These are phyloP conservation scores for Coniophora puteana DNA, from an alignment of 1,284 basidiomycete genomes.

Conservation along the genomic window DNA sequence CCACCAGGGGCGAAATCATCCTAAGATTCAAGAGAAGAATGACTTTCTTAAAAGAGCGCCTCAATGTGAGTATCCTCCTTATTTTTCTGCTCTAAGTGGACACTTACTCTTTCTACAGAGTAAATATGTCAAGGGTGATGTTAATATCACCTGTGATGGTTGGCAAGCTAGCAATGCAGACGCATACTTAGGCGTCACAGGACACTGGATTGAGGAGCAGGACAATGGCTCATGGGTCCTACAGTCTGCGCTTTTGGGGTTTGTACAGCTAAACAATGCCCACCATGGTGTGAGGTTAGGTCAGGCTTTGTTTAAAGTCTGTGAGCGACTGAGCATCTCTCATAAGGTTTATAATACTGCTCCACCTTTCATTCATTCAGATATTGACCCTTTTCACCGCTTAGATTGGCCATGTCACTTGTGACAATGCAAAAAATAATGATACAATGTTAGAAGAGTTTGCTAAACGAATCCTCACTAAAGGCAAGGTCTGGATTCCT, in stretches of 20 bases:
- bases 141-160: conserved; percentile 1
- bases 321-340: conserved; percentile 15
- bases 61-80: not conserved
- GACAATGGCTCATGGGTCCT: conserved; percentile 6
- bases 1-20: conserved; percentile 3
- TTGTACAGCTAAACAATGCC: conserved; percentile 19
- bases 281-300: conserved; percentile 21
- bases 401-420: conserved; percentile 7
- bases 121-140: not conserved
- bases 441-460: conserved; percentile 4
- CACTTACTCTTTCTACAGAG: not conserved
- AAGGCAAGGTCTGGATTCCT: conserved; percentile 1
- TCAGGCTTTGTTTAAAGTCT: conserved; percentile 21
- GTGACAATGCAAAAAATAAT: conserved; percentile 5
- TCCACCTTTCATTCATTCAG: no score
- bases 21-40: conserved; percentile 5
- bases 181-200: conserved; percentile 9
- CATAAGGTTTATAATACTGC: conserved; percentile 2
- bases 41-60: not conserved
- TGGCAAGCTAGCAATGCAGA: conserved; percentile 2
- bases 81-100: not conserved
- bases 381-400: no score
- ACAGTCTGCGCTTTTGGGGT: conserved; percentile 16
- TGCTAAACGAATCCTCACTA: not conserved
- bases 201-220: conserved; percentile 9